Evolutionary conservation across 148 eudicot genomes (phyloP).

Genomic region (Silene uniflora): DNA sequence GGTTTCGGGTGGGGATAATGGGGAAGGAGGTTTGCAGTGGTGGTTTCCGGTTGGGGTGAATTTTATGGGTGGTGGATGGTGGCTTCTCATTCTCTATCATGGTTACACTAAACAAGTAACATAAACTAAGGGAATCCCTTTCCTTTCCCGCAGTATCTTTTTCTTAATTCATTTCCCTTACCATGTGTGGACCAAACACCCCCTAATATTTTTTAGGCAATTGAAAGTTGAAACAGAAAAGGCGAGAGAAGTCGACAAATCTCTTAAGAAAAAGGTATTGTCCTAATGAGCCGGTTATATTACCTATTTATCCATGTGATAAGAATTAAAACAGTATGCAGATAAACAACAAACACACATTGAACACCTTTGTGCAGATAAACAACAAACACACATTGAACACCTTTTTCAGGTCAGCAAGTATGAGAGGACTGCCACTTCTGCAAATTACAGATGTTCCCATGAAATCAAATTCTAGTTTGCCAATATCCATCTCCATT

Average conservation of each 20-base stretch:
- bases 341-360: not conserved
- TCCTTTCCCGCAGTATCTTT: no score
- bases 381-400: not conserved
- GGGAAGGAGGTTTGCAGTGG: no score
- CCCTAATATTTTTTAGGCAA: not conserved
- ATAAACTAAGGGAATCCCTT: no score
- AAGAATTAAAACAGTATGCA: not conserved
- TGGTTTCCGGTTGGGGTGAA: no score
- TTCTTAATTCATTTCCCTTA: no score
- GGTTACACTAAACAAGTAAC: no score
- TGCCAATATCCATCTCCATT: conserved; percentile 93
- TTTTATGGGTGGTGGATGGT: no score
- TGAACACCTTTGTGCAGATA: not conserved
- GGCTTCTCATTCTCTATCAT: no score
- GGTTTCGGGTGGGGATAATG: no score
- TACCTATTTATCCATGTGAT: not conserved
- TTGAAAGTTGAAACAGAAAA: not conserved
- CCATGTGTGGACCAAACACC: no score
- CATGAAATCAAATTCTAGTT: conserved; percentile 89
- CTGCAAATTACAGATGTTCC: conserved; percentile 90
- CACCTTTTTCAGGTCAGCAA: conserved; percentile 93
- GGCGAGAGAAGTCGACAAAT: not conserved
- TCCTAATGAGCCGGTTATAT: not conserved
- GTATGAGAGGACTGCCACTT: conserved; percentile 98
- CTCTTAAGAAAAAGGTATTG: not conserved